Evolutionary conservation across 2,329 filamentous ascomycete genomes (phyloP).

Genomic region (Pseudogymnoascus sp.): DNA sequence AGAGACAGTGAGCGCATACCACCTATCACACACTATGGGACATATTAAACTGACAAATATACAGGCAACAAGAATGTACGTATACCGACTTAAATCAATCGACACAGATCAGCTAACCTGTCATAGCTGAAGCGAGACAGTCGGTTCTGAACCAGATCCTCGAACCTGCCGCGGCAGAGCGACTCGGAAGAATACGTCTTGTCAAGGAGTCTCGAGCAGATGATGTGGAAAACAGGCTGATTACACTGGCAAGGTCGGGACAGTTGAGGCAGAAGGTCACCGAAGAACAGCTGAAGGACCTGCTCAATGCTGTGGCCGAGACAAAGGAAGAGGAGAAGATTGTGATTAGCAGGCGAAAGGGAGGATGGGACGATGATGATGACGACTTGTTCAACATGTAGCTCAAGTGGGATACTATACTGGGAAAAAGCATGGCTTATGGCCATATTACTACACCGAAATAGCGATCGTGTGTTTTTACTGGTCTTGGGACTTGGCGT

Average conservation of each 20-base stretch:
- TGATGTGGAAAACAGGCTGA: constrained; percentile 86
- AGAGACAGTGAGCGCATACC: constrained; percentile 47
- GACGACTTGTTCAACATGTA: constrained; percentile 61
- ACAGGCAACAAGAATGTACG: constrained; percentile 40
- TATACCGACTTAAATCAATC: background rate
- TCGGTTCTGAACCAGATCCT: constrained; percentile 87
- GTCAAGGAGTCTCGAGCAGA: constrained; percentile 87
- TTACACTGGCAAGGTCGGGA: constrained; percentile 80
- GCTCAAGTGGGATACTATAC: constrained; percentile 11
- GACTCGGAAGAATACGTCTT: constrained; percentile 85
- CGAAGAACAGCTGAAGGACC: constrained; percentile 86
- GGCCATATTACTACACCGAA: background rate
- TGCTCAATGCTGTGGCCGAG: constrained; percentile 77
- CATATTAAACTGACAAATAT: constrained; percentile 7
- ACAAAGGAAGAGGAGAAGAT: constrained; percentile 72
- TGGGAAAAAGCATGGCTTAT: background rate
- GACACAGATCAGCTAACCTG: constrained; percentile 16
- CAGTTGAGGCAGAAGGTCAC: constrained; percentile 83
- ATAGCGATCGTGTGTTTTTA: background rate
- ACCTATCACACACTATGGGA: constrained; percentile 14
- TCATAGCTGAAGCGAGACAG: constrained; percentile 57
- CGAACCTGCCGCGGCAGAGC: constrained; percentile 85
- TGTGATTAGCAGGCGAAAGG: constrained; percentile 75
- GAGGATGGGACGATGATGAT: constrained; percentile 76
- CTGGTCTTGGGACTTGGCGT: constrained; percentile 5